Evolutionary conservation across 495 filamentous ascomycete species (phyloP).

Genomic region (Platismatia glauca): DNA sequence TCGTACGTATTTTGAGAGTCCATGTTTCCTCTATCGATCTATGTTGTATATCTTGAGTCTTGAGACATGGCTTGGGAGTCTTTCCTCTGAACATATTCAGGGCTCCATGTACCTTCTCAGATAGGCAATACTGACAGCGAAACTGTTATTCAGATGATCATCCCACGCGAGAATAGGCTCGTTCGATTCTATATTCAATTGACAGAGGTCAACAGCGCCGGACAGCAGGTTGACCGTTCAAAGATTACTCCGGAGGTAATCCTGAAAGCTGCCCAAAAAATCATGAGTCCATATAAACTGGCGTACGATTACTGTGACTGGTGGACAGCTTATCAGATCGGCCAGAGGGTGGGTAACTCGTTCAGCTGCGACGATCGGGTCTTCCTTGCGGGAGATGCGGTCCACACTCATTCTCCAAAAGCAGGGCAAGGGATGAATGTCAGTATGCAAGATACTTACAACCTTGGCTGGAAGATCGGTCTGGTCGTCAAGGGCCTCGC

Average conservation of each 20-base stretch:
- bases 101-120: too few relatives aligned
- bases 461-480: conserved; percentile 68
- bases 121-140: too few relatives aligned
- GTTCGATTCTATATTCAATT: conserved; percentile 66
- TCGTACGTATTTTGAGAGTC: too few relatives aligned
- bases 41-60: too few relatives aligned
- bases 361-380: conserved; percentile 54
- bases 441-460: conserved; percentile 54
- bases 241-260: conserved; percentile 52
- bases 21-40: too few relatives aligned
- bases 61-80: too few relatives aligned
- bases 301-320: conserved; percentile 55
- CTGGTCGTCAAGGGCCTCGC: conserved; percentile 47
- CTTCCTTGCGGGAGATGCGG: conserved; percentile 56
- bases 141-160: too few relatives aligned
- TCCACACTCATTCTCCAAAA: conserved; percentile 60
- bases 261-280: conserved; percentile 48
- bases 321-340: conserved; percentile 60
- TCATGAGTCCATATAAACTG: conserved; percentile 53
- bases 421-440: conserved; percentile 74
- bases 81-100: too few relatives aligned
- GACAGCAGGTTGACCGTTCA: conserved; percentile 37
- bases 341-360: conserved; percentile 59
- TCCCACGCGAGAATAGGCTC: conserved; percentile 58
- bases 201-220: conserved; percentile 37